phyloP scores from a whole-genome alignment of 495 filamentous ascomycete species.

The Glarea lozoyensis region DNA sequence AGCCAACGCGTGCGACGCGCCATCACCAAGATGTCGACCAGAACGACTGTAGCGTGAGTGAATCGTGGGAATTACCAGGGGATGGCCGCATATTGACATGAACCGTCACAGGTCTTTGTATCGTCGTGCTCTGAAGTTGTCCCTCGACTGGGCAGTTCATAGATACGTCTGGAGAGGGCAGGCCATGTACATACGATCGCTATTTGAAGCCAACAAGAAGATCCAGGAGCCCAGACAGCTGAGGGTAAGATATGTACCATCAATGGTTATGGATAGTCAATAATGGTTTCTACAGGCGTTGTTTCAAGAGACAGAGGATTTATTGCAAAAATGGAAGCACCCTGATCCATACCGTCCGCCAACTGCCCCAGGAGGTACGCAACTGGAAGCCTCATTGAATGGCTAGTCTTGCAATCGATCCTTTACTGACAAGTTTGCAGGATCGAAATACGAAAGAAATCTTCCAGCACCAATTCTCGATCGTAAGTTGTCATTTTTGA shows the following conservation, averaged over 20 bases:
- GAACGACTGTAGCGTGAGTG: slow-evolving; percentile 17
- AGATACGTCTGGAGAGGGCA: slow-evolving; percentile 88
- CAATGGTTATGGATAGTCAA: background rate
- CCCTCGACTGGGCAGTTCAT: slow-evolving; percentile 91
- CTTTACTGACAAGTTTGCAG: no score
- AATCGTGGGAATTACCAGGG: background rate
- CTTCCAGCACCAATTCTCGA: slow-evolving; percentile 68
- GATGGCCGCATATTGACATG: background rate
- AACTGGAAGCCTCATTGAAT: no score
- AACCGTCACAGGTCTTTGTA: slow-evolving; percentile 67
- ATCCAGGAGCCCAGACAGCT: slow-evolving; percentile 81
- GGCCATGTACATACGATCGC: slow-evolving; percentile 86
- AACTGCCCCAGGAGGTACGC: slow-evolving; percentile 85
- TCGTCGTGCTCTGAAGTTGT: slow-evolving; percentile 81
- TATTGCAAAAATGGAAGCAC: slow-evolving; percentile 93
- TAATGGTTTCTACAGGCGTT: slow-evolving; percentile 51
- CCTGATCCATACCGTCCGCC: slow-evolving; percentile 86
- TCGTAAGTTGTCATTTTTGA: slow-evolving; percentile 47
- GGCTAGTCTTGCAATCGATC: background rate
- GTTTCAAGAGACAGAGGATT: slow-evolving; percentile 74
- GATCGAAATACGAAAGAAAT: slow-evolving; percentile 95
- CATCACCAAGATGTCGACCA: slow-evolving; percentile 24
- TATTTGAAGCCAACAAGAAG: slow-evolving; percentile 90
- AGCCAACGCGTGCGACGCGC: no score
- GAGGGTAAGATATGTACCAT: slow-evolving; percentile 45